Percentiles rank a stretch among this genome's conserved stretches.
Evolutionary conservation across 2,329 filamentous ascomycete species (phyloP).

Genomic region (Fusarium sp.): DNA sequence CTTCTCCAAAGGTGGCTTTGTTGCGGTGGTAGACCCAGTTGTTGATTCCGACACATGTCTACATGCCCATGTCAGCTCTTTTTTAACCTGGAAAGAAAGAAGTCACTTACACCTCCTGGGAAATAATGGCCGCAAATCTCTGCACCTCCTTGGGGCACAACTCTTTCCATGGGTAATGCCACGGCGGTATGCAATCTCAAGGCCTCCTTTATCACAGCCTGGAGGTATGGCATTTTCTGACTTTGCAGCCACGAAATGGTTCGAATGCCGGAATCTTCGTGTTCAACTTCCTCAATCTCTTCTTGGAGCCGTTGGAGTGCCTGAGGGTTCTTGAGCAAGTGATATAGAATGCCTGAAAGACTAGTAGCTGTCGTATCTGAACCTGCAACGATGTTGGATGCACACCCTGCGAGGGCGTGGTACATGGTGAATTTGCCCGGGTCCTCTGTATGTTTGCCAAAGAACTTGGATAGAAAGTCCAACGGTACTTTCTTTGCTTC

Average conservation of each 20-base stretch:
- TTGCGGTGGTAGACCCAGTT: constrained; percentile 9
- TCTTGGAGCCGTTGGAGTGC: not conserved
- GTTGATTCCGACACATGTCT: constrained; percentile 1
- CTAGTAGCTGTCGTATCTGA: constrained; percentile 3
- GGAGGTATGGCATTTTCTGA: constrained; percentile 4
- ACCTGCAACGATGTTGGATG: constrained; percentile 1
- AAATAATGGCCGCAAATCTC: not conserved
- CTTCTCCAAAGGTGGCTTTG: not conserved
- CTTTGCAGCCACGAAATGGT: not conserved
- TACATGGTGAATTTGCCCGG: constrained; percentile 1
- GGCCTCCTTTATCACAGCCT: constrained; percentile 1
- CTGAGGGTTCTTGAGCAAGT: not conserved
- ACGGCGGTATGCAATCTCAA: constrained; percentile 1
- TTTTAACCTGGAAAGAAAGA: not conserved
- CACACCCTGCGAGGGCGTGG: not conserved
- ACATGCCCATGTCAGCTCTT: not conserved
- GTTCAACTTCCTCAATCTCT: not conserved
- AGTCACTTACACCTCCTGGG: not conserved
- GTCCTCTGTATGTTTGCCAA: not conserved
- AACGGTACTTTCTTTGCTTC: not conserved
- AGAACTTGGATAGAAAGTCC: constrained; percentile 5
- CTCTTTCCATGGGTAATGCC: constrained; percentile 5
- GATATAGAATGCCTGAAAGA: not conserved
- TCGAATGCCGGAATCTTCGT: not conserved
- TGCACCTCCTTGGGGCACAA: not conserved